A percentile compares a stretch with the other conserved stretches of the same genome.
phyloP scores from a whole-genome alignment of 331 rosid genomes.

The Rosa hybrid region DNA sequence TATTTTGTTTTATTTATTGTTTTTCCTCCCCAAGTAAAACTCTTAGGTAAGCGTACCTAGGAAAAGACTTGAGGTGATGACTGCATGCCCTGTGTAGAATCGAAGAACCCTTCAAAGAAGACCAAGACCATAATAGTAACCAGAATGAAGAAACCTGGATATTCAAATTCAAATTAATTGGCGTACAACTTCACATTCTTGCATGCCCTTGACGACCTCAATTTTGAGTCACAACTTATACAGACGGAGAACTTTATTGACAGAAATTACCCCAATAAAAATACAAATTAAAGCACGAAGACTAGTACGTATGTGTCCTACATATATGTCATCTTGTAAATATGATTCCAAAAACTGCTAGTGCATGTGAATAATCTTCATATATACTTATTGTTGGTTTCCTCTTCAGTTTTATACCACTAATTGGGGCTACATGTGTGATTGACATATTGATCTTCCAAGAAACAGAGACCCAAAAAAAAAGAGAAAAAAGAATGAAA shows the following conservation, averaged over 20 bases:
- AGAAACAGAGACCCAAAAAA: not conserved
- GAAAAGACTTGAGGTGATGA: not conserved
- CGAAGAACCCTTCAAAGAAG: not conserved
- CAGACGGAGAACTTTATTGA: not conserved
- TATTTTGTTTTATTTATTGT: not conserved
- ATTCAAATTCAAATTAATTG: not conserved
- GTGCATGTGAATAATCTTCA: not conserved
- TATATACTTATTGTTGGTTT: not conserved
- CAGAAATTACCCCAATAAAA: no score
- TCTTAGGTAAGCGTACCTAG: not conserved
- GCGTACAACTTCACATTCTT: not conserved
- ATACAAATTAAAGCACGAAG: not conserved
- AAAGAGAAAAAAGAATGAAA: not conserved
- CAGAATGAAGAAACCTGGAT: not conserved
- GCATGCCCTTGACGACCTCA: not conserved
- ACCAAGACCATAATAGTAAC: not conserved
- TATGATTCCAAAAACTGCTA: not conserved
- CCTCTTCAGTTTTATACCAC: not conserved
- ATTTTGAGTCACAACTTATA: not conserved
- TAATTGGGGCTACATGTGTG: not conserved
- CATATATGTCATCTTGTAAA: not conserved
- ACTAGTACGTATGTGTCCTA: not conserved
- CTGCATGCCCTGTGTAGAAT: not conserved
- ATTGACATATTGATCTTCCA: not conserved
- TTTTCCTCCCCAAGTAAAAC: not conserved